Conservation (phyloP, 345 rosid genomes). For the Euphorbia peplus region DNA sequence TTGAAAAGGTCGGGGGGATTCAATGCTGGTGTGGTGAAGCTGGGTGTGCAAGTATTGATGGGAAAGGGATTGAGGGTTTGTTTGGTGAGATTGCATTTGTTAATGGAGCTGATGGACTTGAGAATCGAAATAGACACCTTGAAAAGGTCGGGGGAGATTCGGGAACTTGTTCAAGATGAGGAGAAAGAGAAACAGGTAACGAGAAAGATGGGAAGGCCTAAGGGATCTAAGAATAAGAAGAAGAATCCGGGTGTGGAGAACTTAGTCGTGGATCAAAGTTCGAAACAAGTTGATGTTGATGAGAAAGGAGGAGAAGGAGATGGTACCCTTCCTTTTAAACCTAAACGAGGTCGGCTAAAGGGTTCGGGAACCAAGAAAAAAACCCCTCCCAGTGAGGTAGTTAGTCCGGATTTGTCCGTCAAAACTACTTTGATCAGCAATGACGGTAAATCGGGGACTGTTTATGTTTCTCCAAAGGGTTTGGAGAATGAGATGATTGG, state of each 20-base stretch:
- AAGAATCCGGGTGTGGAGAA: conserved; percentile 2
- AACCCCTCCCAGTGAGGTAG: conserved; percentile 3
- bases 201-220: conserved; percentile 22
- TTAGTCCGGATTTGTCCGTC: background rate
- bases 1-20: conserved; percentile 1
- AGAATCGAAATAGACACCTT: background rate
- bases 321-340: conserved; percentile 5
- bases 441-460: too few relatives aligned
- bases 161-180: conserved; percentile 1
- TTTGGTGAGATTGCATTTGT: conserved; percentile 16
- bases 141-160: background rate
- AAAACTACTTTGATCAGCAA: background rate
- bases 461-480: background rate
- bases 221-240: conserved; percentile 18
- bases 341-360: conserved; percentile 17
- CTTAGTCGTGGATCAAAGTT: background rate
- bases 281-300: background rate
- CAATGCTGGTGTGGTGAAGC: conserved; percentile 29
- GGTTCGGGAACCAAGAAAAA: conserved; percentile 18
- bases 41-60: conserved; percentile 16
- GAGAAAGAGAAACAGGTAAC: background rate
- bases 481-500: background rate
- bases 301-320: conserved; percentile 7
- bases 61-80: conserved; percentile 16
- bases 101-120: conserved; percentile 6